Evolutionary conservation across 2,329 filamentous ascomycete species (phyloP), one percentile per base, ranked within the genome.

Genomic region (Neodidymelliopsis sp.): DNA sequence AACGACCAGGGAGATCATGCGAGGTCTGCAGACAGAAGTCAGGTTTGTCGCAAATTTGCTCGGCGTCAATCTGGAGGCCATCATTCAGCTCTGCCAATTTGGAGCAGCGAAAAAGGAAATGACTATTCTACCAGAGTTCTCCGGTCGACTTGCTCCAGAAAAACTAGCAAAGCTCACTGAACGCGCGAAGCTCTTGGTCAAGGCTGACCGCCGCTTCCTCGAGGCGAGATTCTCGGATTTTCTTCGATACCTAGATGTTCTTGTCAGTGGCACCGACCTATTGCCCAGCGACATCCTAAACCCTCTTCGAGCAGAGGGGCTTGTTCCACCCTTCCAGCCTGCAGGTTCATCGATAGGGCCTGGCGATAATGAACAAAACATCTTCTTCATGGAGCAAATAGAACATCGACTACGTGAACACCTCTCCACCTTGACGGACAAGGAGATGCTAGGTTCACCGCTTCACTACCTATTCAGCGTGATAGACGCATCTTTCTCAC

Each of bases 251-350:
- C 16, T 70, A n/a, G 57, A 60, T n/a, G 46, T 68, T 16, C 37
- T 44, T 35, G 29, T 41, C 10, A 20, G n/a, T 20, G 39, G 37
- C 40, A 57, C 22, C 33, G 47, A 53, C 18, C 15, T 66, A 31
- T 52, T 69, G 13, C 60, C 65, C 10, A 60, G 66, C 39, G 65
- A 69, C 25, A 60, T 69, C 2, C 48, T 66, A 28, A 28, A 58
- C 9, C 46, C 58, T 16, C 48, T 70, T 7, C 59, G 65, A 35
- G 49, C 48, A n/a, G 57, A 56, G 28, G 55, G 55, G 4, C 42
- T 69, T 11, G 45, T 54, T 11, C 47, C 27, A 12, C 50, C 54
- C 9, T 63, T 63, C 33, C 33, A 57, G 9, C 34, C 39, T 8
- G 29, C 25, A 15, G 36, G n/a, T 5, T 23, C 23, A 27, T 25